phyloP scores from a whole-genome alignment of 2,329 filamentous ascomycete species.

The Fusarium sp. region DNA sequence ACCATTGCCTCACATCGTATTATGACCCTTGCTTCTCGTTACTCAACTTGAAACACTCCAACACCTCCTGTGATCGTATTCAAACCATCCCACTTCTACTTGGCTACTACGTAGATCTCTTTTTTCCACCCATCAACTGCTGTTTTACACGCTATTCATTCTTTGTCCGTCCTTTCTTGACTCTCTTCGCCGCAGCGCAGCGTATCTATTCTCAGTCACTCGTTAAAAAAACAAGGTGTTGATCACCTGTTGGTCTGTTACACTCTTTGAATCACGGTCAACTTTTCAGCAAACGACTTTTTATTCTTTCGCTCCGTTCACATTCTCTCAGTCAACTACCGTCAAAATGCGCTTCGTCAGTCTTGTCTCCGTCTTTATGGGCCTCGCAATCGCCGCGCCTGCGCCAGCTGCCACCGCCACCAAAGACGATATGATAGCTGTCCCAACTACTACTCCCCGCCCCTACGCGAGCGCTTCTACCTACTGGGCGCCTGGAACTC shows the following conservation, averaged over 20 bases:
- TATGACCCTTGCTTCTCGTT: constrained; percentile 32
- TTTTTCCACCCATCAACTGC: not conserved
- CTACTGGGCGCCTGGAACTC: constrained; percentile 47
- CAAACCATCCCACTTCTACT: constrained; percentile 10
- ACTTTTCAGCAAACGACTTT: constrained; percentile 4
- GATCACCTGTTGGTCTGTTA: constrained; percentile 34
- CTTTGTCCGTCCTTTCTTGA: not conserved
- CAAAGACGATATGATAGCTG: constrained; percentile 33
- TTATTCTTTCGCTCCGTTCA: not conserved
- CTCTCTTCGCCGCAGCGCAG: constrained; percentile 27
- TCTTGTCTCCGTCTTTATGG: constrained; percentile 24
- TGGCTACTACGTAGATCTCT: not conserved
- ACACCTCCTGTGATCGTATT: constrained; percentile 38
- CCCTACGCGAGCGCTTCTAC: constrained; percentile 31
- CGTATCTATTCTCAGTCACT: constrained; percentile 40
- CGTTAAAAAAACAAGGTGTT: constrained; percentile 37
- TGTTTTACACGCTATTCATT: not conserved
- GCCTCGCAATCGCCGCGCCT: constrained; percentile 38
- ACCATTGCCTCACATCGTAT: constrained; percentile 5
- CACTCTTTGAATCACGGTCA: constrained; percentile 25
- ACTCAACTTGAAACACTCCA: constrained; percentile 47
- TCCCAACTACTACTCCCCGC: constrained; percentile 31
- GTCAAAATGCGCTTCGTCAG: constrained; percentile 35
- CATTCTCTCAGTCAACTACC: not conserved
- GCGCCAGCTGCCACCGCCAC: constrained; percentile 12